These are phyloP conservation scores for Moniliophthora roreri DNA, from an alignment of 1,284 basidiomycete species.

Conservation along the genomic window DNA sequence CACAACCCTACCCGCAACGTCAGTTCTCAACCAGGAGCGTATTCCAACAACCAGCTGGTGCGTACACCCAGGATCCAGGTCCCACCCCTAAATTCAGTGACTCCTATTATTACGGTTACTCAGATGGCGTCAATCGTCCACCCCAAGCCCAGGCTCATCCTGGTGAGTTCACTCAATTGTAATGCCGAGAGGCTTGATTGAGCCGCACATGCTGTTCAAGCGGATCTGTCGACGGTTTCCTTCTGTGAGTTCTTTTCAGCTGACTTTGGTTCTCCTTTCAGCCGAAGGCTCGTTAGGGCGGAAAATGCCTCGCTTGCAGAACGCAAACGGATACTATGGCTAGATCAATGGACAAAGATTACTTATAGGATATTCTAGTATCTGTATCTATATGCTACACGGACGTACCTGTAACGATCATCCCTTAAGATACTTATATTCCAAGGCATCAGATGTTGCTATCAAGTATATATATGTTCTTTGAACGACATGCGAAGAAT, in stretches of 20 bases:
- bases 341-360: slow-evolving; percentile 3
- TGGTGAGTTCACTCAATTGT: slow-evolving; percentile 42
- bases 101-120: slow-evolving; percentile 28
- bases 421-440: too few relatives aligned
- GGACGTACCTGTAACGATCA: too few relatives aligned
- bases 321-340: slow-evolving; percentile 9
- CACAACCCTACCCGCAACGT: slow-evolving; percentile 26
- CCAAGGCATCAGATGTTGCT: too few relatives aligned
- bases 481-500: too few relatives aligned
- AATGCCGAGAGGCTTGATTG: slow-evolving; percentile 16
- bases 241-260: slow-evolving; percentile 11
- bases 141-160: slow-evolving; percentile 45
- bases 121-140: slow-evolving; percentile 36
- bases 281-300: slow-evolving; percentile 53
- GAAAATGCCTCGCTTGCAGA: slow-evolving; percentile 46
- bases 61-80: slow-evolving; percentile 42
- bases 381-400: neutral
- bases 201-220: slow-evolving; percentile 21
- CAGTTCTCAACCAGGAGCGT: slow-evolving; percentile 13
- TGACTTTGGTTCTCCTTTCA: slow-evolving; percentile 28
- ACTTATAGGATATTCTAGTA: slow-evolving; percentile 4
- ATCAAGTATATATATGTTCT: too few relatives aligned
- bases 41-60: slow-evolving; percentile 29
- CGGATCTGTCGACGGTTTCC: slow-evolving; percentile 23
- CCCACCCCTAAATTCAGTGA: slow-evolving; percentile 42